A percentile compares a stretch with the other conserved stretches of the same genome.
phyloP scores from a whole-genome alignment of 345 rosid species.

The Tarenaya hassleriana region DNA sequence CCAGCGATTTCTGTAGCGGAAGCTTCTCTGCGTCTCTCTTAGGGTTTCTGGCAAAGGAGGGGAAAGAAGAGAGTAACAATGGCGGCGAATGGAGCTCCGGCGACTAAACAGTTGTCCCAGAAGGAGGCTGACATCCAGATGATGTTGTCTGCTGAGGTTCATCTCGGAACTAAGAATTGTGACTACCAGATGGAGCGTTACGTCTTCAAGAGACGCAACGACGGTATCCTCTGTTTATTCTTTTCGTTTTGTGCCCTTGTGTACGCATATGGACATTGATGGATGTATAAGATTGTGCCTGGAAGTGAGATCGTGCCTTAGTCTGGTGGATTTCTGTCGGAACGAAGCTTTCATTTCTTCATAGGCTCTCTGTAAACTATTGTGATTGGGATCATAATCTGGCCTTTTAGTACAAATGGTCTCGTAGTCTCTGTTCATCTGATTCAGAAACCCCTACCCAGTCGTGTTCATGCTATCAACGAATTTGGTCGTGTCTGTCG shows the following conservation, averaged over 20 bases:
- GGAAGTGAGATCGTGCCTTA: background rate
- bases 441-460: too few relatives aligned
- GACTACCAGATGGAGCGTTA: slow-evolving; percentile 83
- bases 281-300: background rate
- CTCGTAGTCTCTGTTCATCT: too few relatives aligned
- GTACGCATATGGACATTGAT: background rate
- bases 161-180: slow-evolving; percentile 79
- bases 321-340: background rate
- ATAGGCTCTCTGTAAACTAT: too few relatives aligned
- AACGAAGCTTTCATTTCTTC: too few relatives aligned
- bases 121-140: slow-evolving; percentile 69
- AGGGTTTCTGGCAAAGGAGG: background rate
- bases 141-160: slow-evolving; percentile 84
- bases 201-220: slow-evolving; percentile 70
- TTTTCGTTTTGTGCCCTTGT: background rate
- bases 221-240: slow-evolving; percentile 40
- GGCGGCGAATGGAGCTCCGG: slow-evolving; percentile 23
- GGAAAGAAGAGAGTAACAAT: slow-evolving; percentile 6
- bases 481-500: too few relatives aligned
- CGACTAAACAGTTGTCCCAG: slow-evolving; percentile 38
- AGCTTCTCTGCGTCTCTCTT: too few relatives aligned
- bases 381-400: background rate
- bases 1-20: too few relatives aligned
- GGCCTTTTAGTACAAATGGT: too few relatives aligned
- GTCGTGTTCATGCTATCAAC: too few relatives aligned